Evolutionary conservation across 768 basidiomycete species (phyloP).

Genomic region (Boletus rubescentipes): DNA sequence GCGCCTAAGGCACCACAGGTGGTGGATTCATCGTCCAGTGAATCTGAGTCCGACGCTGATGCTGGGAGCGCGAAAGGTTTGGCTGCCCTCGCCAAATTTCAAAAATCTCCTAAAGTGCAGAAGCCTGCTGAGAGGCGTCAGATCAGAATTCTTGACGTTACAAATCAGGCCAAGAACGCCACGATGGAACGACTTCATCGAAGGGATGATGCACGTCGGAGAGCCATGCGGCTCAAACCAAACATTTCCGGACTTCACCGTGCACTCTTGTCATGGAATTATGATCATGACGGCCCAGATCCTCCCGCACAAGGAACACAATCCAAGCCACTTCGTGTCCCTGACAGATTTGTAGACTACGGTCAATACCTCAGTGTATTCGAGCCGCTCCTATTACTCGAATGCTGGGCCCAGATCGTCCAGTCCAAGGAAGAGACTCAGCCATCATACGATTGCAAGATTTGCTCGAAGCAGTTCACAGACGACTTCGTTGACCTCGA

Average conservation of each 20-base stretch:
- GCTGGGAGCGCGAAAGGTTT: constrained; percentile 42
- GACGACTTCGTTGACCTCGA: constrained; percentile 87
- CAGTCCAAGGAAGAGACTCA: constrained; percentile 70
- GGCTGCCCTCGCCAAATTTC: constrained; percentile 55
- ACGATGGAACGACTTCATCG: constrained; percentile 51
- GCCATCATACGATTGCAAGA: constrained; percentile 57
- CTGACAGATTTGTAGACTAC: constrained; percentile 63
- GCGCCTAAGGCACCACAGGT: constrained; percentile 5
- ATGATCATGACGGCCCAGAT: constrained; percentile 59
- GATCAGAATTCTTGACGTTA: constrained; percentile 61
- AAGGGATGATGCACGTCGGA: constrained; percentile 59
- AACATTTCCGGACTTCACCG: constrained; percentile 79
- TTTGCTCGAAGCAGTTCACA: constrained; percentile 66
- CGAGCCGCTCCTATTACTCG: constrained; percentile 81
- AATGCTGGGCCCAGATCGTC: constrained; percentile 87
- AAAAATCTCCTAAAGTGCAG: constrained; percentile 58
- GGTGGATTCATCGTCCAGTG: constrained; percentile 40
- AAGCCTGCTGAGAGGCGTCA: constrained; percentile 60
- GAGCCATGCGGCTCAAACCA: constrained; percentile 72
- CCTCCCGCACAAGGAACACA: constrained; percentile 53
- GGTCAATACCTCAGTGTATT: constrained; percentile 72
- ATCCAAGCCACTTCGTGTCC: constrained; percentile 45
- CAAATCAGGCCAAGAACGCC: constrained; percentile 41
- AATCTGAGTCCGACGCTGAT: constrained; percentile 49
- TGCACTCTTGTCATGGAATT: constrained; percentile 82